phyloP scores from a whole-genome alignment of 2,329 filamentous ascomycete genomes.

The Purpureocillium lavendulum region DNA sequence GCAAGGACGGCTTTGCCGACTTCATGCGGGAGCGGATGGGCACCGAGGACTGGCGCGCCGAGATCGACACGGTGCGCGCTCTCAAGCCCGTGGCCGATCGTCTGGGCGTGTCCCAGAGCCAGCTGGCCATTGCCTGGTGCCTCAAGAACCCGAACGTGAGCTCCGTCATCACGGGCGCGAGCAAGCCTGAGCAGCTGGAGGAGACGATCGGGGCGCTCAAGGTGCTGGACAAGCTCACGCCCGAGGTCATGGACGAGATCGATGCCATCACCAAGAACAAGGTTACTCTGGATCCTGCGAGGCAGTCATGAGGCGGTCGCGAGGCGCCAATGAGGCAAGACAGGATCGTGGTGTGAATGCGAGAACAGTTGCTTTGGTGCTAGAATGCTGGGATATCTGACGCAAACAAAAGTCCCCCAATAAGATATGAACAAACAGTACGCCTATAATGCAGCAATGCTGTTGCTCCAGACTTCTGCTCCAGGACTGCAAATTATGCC shows the following conservation, averaged over 20 bases:
- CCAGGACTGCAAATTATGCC: too few species aligned
- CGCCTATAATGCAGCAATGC: too few species aligned
- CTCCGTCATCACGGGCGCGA: slow-evolving; percentile 53
- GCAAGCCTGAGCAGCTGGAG: slow-evolving; percentile 48
- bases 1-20: slow-evolving; percentile 46
- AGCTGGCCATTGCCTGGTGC: slow-evolving; percentile 54
- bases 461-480: too few species aligned
- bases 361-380: too few species aligned
- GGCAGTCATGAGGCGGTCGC: too few species aligned
- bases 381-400: too few species aligned
- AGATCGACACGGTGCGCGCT: slow-evolving; percentile 51
- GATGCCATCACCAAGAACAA: slow-evolving; percentile 51
- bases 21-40: slow-evolving; percentile 42
- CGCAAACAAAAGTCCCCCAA: too few species aligned
- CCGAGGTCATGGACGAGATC: slow-evolving; percentile 51
- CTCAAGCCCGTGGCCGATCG: slow-evolving; percentile 55
- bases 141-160: slow-evolving; percentile 54
- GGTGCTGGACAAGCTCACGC: slow-evolving; percentile 47
- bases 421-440: too few species aligned
- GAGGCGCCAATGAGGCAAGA: too few species aligned
- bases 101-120: slow-evolving; percentile 48
- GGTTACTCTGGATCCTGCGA: slow-evolving; percentile 3
- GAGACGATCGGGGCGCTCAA: slow-evolving; percentile 48
- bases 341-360: too few species aligned
- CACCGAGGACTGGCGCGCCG: slow-evolving; percentile 43